A percentile compares a stretch with the other conserved stretches of the same genome.
These are phyloP conservation scores for Trichophyton verrucosum DNA, from an alignment of 2,329 filamentous ascomycete species.

Conservation along the genomic window DNA sequence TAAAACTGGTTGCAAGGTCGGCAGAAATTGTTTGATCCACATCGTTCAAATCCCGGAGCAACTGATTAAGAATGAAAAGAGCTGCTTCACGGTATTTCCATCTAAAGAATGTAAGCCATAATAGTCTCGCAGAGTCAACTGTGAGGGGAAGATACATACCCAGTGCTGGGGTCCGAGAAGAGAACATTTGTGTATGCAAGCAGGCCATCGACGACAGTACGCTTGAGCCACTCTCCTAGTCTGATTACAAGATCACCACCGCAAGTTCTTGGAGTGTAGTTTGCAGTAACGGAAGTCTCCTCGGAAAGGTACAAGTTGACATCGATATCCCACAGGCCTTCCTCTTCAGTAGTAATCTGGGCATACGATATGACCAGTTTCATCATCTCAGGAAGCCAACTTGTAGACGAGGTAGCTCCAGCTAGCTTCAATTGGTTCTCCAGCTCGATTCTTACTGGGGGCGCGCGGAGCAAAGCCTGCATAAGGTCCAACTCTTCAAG, in stretches of 20 bases:
- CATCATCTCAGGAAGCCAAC: constrained; percentile 82
- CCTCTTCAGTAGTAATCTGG: constrained; percentile 83
- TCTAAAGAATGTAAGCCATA: constrained; percentile 23
- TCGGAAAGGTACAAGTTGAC: constrained; percentile 91
- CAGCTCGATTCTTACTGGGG: constrained; percentile 80
- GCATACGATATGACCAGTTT: constrained; percentile 73
- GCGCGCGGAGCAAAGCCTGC: constrained; percentile 77
- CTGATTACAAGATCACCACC: constrained; percentile 89
- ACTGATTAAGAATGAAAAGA: constrained; percentile 72
- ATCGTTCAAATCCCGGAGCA: constrained; percentile 73
- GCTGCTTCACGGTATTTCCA: constrained; percentile 66
- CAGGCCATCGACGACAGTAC: constrained; percentile 63
- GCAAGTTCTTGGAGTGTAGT: constrained; percentile 88
- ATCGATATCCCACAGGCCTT: constrained; percentile 92
- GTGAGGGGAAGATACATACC: constrained; percentile 19
- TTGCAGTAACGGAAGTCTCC: constrained; percentile 85
- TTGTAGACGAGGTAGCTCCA: constrained; percentile 48
- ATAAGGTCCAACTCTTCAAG: constrained; percentile 92
- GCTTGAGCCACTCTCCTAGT: constrained; percentile 75
- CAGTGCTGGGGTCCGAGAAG: constrained; percentile 42
- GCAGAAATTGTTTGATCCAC: constrained; percentile 57
- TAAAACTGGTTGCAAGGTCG: constrained; percentile 58
- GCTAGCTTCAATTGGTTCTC: constrained; percentile 58
- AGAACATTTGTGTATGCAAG: constrained; percentile 63
- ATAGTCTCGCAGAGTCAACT: constrained; percentile 4